Conservation (phyloP, 192 early-diverging fungal species). For the Dissophora ornata region DNA sequence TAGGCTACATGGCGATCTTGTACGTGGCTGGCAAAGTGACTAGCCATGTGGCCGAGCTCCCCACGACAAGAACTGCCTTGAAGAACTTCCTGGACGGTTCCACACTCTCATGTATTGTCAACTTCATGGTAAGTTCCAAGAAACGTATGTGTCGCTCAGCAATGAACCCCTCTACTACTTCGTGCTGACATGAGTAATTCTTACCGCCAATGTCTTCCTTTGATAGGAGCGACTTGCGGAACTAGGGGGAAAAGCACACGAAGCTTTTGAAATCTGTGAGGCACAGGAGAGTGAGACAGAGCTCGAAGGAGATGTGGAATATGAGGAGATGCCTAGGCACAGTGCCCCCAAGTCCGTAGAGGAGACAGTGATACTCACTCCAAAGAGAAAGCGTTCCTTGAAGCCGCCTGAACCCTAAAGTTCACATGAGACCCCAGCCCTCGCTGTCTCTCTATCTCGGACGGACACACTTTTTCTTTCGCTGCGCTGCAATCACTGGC, state of each 20-base stretch:
- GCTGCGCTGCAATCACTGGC: no score
- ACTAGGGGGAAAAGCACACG: neutral
- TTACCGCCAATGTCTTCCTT: neutral
- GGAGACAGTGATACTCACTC: no score
- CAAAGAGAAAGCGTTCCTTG: no score
- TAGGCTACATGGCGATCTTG: slow-evolving; percentile 6
- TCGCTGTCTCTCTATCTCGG: no score
- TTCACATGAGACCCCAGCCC: no score
- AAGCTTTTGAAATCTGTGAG: neutral
- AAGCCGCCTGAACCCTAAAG: no score
- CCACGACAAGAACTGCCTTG: neutral
- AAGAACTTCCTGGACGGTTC: neutral
- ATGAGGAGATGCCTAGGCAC: neutral
- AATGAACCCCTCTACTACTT: neutral
- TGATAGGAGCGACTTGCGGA: neutral
- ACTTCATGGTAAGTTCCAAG: slow-evolving; percentile 1
- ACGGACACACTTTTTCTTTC: no score
- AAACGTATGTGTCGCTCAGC: neutral
- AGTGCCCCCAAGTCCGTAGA: no score
- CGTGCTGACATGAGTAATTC: neutral
- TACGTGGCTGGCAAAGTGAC: slow-evolving; percentile 2
- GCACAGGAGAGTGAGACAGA: neutral
- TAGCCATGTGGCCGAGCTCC: neutral
- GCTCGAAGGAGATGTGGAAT: neutral
- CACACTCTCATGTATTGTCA: neutral